Evolutionary conservation across 2,329 filamentous ascomycete genomes (phyloP), one percentile per base, ranked within the genome.

Genomic region (Penicillium thymicola): DNA sequence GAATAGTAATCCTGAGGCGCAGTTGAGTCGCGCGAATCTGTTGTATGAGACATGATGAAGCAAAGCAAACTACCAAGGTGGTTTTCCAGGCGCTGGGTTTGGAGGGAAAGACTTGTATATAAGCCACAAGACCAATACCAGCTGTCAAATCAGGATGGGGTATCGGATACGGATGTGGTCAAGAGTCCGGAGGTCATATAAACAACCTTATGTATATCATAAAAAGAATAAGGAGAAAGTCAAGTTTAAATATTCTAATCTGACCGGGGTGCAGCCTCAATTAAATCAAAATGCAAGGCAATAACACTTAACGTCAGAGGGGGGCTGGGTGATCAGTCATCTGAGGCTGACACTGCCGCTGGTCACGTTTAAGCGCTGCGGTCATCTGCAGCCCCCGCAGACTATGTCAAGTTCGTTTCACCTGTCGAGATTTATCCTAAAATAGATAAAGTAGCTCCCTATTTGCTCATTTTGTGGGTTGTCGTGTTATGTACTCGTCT

Each of bases 1-100:
- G 67, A 63, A 59, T 75, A 75, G 51, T 75, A 75, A 38, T 70
- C 63, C 14, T 60, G 56, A 4, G 71, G 65, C 37, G 40, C 53
- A 8, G 45, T 51, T 2, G 40, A 32, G 18, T 60, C 64, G 48
- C 51, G 57, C 6, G 34, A 49, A 37, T 55, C 41, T 40, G 44
- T 34, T 25, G 51, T 32, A 30, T 63, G 56, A 9, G 59, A 43
- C 63, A 65, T 65, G 10, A 6, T 46, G 21, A 32, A 41, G 25
- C 28, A 21, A 36, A 38, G 4, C 16, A 54, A 16, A 16, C 3
- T 9, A 14, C 13, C 30, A 5, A 37, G 23, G 13, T 14, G 30
- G 30, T 32, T 32, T 32, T 13, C 11, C 10, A 38, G 28, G 18
- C 13, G 23, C 40, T 37, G 14, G 16, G 16, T 28, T 30, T 37